These are phyloP conservation scores for Fusarium sp. DNA, from an alignment of 2,329 filamentous ascomycete genomes.

Conservation along the genomic window DNA sequence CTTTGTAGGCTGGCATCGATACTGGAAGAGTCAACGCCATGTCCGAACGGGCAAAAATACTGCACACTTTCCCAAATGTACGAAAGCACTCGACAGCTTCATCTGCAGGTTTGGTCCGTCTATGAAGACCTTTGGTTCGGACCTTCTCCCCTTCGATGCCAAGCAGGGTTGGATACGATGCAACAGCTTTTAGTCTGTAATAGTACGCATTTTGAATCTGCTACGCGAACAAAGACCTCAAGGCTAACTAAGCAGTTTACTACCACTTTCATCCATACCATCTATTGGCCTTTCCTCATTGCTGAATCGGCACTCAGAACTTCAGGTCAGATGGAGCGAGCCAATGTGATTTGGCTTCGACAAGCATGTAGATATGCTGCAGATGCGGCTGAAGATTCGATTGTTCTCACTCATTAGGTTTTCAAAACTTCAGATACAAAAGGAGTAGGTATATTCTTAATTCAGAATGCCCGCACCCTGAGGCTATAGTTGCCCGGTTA, in stretches of 20 bases:
- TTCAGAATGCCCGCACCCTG: too few relatives aligned
- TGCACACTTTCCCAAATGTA: not conserved
- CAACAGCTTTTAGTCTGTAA: not conserved
- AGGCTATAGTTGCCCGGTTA: not conserved
- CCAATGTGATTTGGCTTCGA: not conserved
- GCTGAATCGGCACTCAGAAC: not conserved
- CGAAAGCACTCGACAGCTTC: too few relatives aligned
- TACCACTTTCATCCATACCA: not conserved
- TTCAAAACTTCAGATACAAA: not conserved
- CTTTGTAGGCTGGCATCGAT: not conserved
- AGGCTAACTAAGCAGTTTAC: accelerated
- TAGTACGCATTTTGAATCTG: accelerated
- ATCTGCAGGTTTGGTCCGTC: not conserved
- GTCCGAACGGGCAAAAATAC: accelerated
- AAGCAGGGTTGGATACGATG: not conserved
- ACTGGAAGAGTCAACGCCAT: not conserved
- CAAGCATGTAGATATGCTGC: not conserved
- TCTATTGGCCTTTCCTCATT: not conserved
- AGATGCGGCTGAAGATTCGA: not conserved
- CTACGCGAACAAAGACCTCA: accelerated
- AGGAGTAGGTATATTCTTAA: not conserved
- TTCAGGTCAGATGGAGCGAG: not conserved
- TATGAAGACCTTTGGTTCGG: not conserved
- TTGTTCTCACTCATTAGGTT: not conserved
- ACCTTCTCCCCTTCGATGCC: not conserved